phyloP scores from a whole-genome alignment of 306 rosid genomes.

The Sesbania bispinosa region DNA sequence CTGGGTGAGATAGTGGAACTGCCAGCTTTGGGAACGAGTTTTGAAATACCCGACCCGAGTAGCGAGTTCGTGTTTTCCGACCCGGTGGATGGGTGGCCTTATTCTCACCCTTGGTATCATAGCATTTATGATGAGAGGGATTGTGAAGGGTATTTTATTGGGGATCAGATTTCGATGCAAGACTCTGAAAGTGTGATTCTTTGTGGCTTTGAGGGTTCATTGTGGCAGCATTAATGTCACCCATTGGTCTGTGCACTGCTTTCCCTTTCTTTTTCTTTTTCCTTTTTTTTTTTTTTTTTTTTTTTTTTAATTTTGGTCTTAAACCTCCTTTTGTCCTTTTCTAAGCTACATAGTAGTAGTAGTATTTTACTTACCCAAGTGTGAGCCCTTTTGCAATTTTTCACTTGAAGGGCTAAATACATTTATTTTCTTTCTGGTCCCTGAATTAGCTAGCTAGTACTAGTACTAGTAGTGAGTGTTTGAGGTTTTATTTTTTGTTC shows the following conservation, averaged over 20 bases:
- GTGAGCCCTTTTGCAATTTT: conserved; percentile 34
- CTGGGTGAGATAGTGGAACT: conserved; percentile 77
- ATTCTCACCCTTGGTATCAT: conserved; percentile 45
- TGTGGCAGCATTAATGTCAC: conserved; percentile 38
- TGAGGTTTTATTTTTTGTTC: too few species aligned
- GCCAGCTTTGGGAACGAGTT: conserved; percentile 46
- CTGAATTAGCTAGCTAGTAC: conserved; percentile 9
- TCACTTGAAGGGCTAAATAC: conserved; percentile 35
- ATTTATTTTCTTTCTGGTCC: conserved; percentile 38
- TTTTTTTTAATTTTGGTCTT: background rate
- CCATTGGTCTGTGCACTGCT: background rate
- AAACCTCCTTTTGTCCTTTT: background rate
- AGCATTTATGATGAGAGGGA: conserved; percentile 31
- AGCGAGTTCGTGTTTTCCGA: conserved; percentile 51
- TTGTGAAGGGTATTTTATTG: conserved; percentile 24
- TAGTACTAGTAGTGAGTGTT: background rate
- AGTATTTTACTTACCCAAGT: too few species aligned
- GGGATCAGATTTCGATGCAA: conserved; percentile 37
- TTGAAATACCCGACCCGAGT: conserved; percentile 36
- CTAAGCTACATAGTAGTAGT: background rate
- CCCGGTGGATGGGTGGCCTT: conserved; percentile 45
- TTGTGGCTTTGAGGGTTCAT: conserved; percentile 35
- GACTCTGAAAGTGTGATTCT: conserved; percentile 39
- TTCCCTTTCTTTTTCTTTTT: background rate
- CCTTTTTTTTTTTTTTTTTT: background rate